Evolutionary conservation across 2,329 filamentous ascomycete species (phyloP).

Genomic region (Orbilia quercus): DNA sequence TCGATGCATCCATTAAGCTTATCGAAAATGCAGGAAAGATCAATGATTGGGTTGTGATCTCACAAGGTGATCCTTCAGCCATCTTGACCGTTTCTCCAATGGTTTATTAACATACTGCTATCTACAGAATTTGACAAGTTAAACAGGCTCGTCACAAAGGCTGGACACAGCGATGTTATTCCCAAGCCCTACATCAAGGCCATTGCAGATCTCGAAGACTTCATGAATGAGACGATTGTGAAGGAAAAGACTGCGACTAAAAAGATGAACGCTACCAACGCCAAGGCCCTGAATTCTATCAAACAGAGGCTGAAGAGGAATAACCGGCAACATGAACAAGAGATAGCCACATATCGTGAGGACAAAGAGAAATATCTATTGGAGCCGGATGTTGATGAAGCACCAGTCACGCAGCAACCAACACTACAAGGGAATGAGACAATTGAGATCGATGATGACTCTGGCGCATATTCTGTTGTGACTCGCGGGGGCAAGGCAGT

Average conservation of each 20-base stretch:
- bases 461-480: slow-evolving; percentile 89
- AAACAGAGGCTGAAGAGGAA: slow-evolving; percentile 99
- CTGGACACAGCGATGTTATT: slow-evolving; percentile 78
- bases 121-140: slow-evolving; percentile 88
- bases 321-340: slow-evolving; percentile 90
- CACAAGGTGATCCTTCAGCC: slow-evolving; percentile 71
- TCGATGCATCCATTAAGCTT: slow-evolving; percentile 86
- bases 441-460: slow-evolving; percentile 71
- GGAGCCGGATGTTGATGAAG: slow-evolving; percentile 80
- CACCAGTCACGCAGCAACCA: slow-evolving; percentile 64
- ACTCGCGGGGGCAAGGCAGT: slow-evolving; percentile 88
- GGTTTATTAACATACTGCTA: slow-evolving; percentile 46
- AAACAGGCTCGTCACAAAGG: slow-evolving; percentile 84
- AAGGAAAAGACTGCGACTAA: slow-evolving; percentile 96
- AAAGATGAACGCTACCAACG: slow-evolving; percentile 98
- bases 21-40: slow-evolving; percentile 99
- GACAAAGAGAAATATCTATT: slow-evolving; percentile 90
- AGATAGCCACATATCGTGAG: slow-evolving; percentile 86
- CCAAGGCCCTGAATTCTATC: slow-evolving; percentile 92
- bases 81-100: slow-evolving; percentile 19
- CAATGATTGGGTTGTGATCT: slow-evolving; percentile 94
- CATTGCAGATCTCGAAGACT: slow-evolving; percentile 91
- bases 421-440: slow-evolving; percentile 63
- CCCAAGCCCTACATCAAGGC: slow-evolving; percentile 94
- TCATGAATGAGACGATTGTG: slow-evolving; percentile 90